These are phyloP conservation scores for Ceriops zippeliana DNA, from an alignment of 345 rosid genomes.

Conservation along the genomic window DNA sequence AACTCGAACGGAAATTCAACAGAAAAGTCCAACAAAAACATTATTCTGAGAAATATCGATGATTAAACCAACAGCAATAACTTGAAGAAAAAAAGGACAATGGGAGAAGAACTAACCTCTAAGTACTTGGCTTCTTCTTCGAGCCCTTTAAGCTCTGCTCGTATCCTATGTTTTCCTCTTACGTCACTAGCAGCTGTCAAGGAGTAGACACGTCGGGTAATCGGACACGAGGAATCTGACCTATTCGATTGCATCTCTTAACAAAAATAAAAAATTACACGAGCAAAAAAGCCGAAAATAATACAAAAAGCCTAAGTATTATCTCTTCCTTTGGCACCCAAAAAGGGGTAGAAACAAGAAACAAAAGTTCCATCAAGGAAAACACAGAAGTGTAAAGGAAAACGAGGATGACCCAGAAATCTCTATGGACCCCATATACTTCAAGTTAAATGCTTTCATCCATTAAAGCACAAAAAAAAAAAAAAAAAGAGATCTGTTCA, in stretches of 20 bases:
- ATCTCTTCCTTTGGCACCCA: neutral
- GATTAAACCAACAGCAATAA: neutral
- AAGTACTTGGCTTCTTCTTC: conserved; percentile 28
- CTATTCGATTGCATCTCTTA: conserved; percentile 51
- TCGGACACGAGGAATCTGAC: conserved; percentile 48
- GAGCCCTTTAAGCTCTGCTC: conserved; percentile 25
- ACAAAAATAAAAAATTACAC: neutral
- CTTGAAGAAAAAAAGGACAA: neutral
- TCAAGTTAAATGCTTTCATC: neutral
- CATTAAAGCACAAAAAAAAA: neutral
- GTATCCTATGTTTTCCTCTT: conserved; percentile 30
- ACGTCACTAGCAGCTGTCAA: conserved; percentile 19
- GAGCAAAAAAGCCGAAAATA: conserved; percentile 4
- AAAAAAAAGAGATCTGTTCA: conserved; percentile 10
- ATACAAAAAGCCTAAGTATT: conserved; percentile 12
- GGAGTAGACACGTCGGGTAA: conserved; percentile 35
- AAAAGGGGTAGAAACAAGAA: neutral
- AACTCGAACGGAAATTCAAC: no score
- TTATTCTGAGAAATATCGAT: neutral
- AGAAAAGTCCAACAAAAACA: neutral
- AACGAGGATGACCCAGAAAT: conserved; percentile 37
- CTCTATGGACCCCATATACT: conserved; percentile 36
- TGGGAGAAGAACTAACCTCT: conserved; percentile 15
- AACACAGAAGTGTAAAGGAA: conserved; percentile 18
- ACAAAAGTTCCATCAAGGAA: conserved; percentile 11